Percentiles rank a stretch among this genome's conserved stretches.
Evolutionary conservation across 371 early-diverging fungal genomes (phyloP).

Genomic region (Mycotypha africana): DNA sequence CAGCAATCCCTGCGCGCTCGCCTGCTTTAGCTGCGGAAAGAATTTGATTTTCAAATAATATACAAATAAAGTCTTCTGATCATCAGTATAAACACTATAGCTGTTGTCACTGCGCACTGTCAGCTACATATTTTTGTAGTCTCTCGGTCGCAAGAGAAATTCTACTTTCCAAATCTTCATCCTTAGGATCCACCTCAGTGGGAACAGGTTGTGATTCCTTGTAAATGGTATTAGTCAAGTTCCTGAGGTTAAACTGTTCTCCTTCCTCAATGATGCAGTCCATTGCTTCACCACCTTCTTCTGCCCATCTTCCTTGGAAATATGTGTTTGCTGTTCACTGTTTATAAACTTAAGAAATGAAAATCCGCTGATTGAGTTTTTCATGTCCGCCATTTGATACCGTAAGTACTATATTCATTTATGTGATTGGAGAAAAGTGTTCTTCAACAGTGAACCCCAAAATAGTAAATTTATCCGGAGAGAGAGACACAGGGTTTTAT

Average conservation of each 20-base stretch:
- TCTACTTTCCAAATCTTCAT: constrained; percentile 4
- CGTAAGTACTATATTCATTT: too few species aligned
- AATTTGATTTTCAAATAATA: constrained; percentile 1
- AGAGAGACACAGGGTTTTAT: too few species aligned
- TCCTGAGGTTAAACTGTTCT: not conserved
- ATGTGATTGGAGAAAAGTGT: too few species aligned
- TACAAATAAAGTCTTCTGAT: constrained; percentile 6
- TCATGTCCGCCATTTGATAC: too few species aligned
- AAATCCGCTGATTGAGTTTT: too few species aligned
- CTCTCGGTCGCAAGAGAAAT: not conserved
- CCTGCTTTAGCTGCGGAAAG: constrained; percentile 3
- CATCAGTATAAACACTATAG: not conserved
- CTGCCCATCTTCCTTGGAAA: constrained; percentile 9
- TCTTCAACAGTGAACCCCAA: too few species aligned
- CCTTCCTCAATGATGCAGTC: constrained; percentile 7
- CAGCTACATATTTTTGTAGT: not conserved
- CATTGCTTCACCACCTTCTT: constrained; percentile 8
- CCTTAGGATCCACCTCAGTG: constrained; percentile 6
- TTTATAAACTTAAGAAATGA: too few species aligned
- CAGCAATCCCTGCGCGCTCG: not conserved
- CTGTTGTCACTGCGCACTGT: not conserved
- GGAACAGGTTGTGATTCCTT: constrained; percentile 2
- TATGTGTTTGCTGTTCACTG: not conserved
- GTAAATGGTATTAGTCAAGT: constrained; percentile 3
- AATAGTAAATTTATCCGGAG: too few species aligned